Evolutionary conservation across 169 alveolate genomes (phyloP).

Genomic region (Plasmodium cynomolgi): DNA sequence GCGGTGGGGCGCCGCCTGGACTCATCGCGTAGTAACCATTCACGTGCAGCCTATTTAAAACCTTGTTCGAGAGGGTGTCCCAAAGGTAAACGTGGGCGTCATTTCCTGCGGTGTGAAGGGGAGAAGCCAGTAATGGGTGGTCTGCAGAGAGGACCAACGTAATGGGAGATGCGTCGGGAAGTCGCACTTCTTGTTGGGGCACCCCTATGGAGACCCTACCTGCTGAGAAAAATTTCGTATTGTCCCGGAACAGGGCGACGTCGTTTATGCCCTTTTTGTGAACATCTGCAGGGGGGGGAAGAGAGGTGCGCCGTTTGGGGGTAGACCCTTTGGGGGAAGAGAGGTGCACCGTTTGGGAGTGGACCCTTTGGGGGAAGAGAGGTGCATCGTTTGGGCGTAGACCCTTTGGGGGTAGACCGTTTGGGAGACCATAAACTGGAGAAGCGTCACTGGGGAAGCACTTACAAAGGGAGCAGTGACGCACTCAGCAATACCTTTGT

Average conservation of each 20-base stretch:
- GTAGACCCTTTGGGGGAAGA: background rate
- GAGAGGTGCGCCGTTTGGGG: background rate
- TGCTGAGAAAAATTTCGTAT: conserved; percentile 60
- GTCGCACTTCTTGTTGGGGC: background rate
- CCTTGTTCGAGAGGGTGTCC: conserved; percentile 64
- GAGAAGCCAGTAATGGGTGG: background rate
- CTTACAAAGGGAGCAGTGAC: background rate
- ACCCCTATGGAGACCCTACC: background rate
- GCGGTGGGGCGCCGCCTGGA: background rate
- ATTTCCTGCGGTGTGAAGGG: conserved; percentile 17
- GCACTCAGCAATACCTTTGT: conserved; percentile 14
- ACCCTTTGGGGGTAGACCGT: background rate
- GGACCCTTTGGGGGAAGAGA: background rate
- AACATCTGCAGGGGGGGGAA: conserved; percentile 8
- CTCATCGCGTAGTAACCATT: conserved; percentile 35
- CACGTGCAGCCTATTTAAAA: conserved; percentile 48
- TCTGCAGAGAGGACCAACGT: background rate
- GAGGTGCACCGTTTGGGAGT: background rate
- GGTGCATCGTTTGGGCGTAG: background rate
- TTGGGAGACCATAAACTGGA: background rate
- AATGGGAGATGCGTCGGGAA: background rate
- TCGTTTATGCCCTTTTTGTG: conserved; percentile 73
- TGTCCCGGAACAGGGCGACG: conserved; percentile 63
- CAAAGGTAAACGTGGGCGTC: conserved; percentile 41
- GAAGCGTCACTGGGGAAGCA: background rate